Base-by-base conservation (phyloP, 2,329 filamentous ascomycete species). In the Fusarium phyllophilum region DNA sequence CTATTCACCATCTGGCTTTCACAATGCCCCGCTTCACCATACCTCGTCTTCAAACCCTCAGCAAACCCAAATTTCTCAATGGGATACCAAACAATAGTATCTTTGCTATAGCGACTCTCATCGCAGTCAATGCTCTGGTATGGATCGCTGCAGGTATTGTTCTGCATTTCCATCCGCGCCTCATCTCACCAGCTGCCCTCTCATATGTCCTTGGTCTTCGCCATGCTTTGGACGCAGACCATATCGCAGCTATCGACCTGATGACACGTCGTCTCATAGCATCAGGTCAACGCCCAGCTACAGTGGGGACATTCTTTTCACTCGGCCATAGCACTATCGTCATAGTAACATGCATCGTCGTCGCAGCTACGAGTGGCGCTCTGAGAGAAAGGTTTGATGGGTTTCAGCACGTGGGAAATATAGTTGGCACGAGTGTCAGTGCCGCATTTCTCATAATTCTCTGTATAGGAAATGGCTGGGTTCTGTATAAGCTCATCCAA, bases 181-280 rank as follows among this genome's bases (percentile, higher is more conserved):
- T 98, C 71, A 90, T 95, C 56, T 93, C 93, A 5, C 92, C 95
- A 6, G 94, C 95, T 3, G 91, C 95, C 5, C 89, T 98, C 2
- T 92, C 95, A 33, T 98, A 97, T 82, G 94, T 94, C 0, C 89
- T 98, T 17, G 96, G 96, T 6, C 88, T 98, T 18, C 92, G 96
- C 46, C 96, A 98, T 85, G 96, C 96, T n/a, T 90, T 98, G 49
- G 96, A 98, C 79, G 96, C 96, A n/a, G 96, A 98, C 83, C 96
- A 98, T 81, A 89, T 88, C 78, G 83, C 84, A 77, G 96, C 95
- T 72, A 99, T 98, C 78, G 96, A 98, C 83, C 89, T 98, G 42
- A 97, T 97, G 92, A 98, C 96, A 2, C 89, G 96, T 7, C 91
- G 96, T 12, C 89, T 98, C 31, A 90, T 98, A 42, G 95, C 95